Percentiles rank a stretch among this genome's conserved stretches.
Conservation (phyloP, 495 filamentous ascomycete genomes). For the Tuber microsphaerosporum region DNA sequence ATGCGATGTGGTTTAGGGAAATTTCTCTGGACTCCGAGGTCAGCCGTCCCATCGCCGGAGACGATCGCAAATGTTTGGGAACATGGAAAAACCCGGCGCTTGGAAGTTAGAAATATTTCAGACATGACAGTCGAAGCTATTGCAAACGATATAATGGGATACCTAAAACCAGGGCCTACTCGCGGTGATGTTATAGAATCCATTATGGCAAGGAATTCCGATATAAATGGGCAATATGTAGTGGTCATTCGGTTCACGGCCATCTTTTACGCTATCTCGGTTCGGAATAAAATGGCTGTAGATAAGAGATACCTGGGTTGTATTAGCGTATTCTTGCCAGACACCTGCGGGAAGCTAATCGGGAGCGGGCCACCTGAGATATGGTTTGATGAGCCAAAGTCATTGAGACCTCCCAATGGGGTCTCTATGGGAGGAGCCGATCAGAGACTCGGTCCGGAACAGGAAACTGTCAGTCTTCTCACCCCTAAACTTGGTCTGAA, state of each 20-base stretch:
- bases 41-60: constrained; percentile 14
- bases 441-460: neutral
- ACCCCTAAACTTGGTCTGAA: neutral
- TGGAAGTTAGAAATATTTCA: constrained; percentile 19
- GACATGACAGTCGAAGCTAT: constrained; percentile 4
- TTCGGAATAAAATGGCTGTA: constrained; percentile 3
- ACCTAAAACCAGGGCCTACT: constrained; percentile 1
- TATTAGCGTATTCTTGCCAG: neutral
- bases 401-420: neutral
- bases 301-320: neutral
- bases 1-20: constrained; percentile 19
- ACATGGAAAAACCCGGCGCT: constrained; percentile 16
- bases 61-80: constrained; percentile 26
- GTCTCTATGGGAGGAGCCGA: neutral
- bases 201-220: constrained; percentile 5
- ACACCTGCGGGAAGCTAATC: neutral
- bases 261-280: constrained; percentile 16
- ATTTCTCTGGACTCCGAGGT: constrained; percentile 29
- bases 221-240: constrained; percentile 15
- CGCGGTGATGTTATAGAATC: constrained; percentile 19
- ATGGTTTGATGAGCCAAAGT: constrained; percentile 1
- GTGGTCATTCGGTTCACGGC: constrained; percentile 18
- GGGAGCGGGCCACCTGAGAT: neutral
- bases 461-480: neutral
- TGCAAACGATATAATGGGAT: constrained; percentile 7